Evolutionary conservation across 176 grass and related monocot genomes (phyloP), one percentile per base, ranked within the genome.

Genomic region (Phragmites australis): DNA sequence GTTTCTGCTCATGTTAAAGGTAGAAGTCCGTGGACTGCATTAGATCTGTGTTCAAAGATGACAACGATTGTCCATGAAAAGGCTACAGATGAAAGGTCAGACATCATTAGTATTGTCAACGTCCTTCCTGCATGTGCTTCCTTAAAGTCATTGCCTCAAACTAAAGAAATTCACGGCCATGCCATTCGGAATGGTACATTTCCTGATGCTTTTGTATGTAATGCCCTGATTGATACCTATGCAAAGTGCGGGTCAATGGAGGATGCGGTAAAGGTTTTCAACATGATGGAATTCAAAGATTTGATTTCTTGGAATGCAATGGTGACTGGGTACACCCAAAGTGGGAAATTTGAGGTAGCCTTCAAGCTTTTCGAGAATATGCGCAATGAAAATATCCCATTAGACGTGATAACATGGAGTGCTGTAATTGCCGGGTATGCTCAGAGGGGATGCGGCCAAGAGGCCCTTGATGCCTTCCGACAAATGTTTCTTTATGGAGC

Each of bases 51-150:
- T 78, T 85, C 88, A 50, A 77, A 87, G 58, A 93, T 97, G 91
- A 29, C 79, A 81, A 19, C 11, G 14, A 79, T 87, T 84, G 82
- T 72, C 64, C 79, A 83, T 30, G 65, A 86, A 57, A 88, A 92
- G 72, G 80, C 75, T 83, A 88, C 72, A 47, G 75, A 65, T 51
- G 63, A 72, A 25, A 90, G 90, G 65, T 91, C 94, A 57, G 87
- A 91, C 77, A 82, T 91, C 39, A 93, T 97, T 81, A 93, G 94
- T 78, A 88, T 97, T 56, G 94, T 97, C 32, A 97, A 87, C 80
- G 77, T 93, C 56, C 91, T 97, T 80, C 91, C 94, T 52, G 94
- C 94, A 83, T 97, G 94, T 81, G 88, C 86, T 90, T 93, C 84
- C 83, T 87, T 93, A 1, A 91, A 87, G 60, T 81, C 88, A 66